Percentiles rank a stretch among this genome's conserved stretches.
phyloP scores from a whole-genome alignment of 2,329 filamentous ascomycete genomes.

The Plenodomus biglobosus region DNA sequence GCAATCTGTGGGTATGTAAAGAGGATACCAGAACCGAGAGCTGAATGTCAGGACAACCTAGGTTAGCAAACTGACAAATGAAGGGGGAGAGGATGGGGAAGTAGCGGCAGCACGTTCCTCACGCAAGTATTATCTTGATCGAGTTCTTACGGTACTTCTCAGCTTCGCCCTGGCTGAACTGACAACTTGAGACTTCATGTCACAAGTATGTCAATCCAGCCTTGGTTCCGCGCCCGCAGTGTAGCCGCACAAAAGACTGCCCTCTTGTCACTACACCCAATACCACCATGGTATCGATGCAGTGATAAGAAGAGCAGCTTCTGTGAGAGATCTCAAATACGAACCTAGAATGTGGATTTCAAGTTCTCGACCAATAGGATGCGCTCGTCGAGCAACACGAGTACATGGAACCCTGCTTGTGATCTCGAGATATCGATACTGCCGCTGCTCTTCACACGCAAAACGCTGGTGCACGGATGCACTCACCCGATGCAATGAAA shows the following conservation, averaged over 20 bases:
- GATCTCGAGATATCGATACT: slow-evolving; percentile 55
- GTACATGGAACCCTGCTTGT: slow-evolving; percentile 5
- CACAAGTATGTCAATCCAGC: slow-evolving; percentile 7
- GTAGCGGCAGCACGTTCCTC: slow-evolving; percentile 94
- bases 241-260: slow-evolving; percentile 56
- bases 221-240: slow-evolving; percentile 78
- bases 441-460: slow-evolving; percentile 58
- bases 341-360: slow-evolving; percentile 40
- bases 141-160: slow-evolving; percentile 95
- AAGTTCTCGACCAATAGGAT: slow-evolving; percentile 18
- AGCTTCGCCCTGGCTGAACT: slow-evolving; percentile 62
- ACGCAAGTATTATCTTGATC: slow-evolving; percentile 99
- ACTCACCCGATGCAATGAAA: slow-evolving; percentile 92
- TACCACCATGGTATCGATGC: not conserved
- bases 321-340: slow-evolving; percentile 46
- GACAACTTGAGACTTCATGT: slow-evolving; percentile 4
- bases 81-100: slow-evolving; percentile 45
- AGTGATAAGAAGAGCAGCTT: slow-evolving; percentile 16
- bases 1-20: slow-evolving; percentile 82
- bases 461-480: slow-evolving; percentile 42
- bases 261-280: slow-evolving; percentile 8
- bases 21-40: slow-evolving; percentile 79
- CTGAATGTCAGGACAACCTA: slow-evolving; percentile 51
- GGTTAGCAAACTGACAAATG: slow-evolving; percentile 33
- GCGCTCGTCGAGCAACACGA: slow-evolving; percentile 10